Percentiles rank a stretch among this genome's conserved stretches.
Conservation (phyloP, 169 alveolate species). For the Cyclospora cayetanensis region DNA sequence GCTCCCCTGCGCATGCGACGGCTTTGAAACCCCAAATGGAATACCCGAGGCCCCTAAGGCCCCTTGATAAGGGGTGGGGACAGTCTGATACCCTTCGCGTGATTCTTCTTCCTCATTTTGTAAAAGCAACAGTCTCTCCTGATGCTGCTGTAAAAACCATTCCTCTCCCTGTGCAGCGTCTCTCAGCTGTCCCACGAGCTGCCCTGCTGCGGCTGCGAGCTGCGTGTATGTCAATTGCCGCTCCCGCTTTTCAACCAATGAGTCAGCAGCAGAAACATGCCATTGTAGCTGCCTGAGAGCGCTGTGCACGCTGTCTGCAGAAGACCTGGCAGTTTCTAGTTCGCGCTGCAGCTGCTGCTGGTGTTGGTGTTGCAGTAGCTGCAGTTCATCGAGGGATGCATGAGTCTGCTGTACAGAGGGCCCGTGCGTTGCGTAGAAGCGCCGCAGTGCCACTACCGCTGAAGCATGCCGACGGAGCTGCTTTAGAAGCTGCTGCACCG, state of each 20-base stretch:
- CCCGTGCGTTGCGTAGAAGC: background rate
- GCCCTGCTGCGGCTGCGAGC: background rate
- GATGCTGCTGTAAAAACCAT: slow-evolving; percentile 7
- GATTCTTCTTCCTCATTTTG: background rate
- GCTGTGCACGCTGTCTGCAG: slow-evolving; percentile 7
- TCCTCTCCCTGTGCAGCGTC: slow-evolving; percentile 56
- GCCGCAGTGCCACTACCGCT: slow-evolving; percentile 1
- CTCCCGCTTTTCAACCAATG: slow-evolving; percentile 44
- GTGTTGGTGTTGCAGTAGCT: slow-evolving; percentile 38
- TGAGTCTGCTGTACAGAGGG: background rate
- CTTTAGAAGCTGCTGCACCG: slow-evolving; percentile 31
- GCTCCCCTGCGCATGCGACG: too few relatives aligned
- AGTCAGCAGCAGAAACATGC: slow-evolving; percentile 60
- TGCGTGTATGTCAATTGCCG: background rate
- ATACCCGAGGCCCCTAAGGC: too few relatives aligned
- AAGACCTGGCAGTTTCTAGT: slow-evolving; percentile 23
- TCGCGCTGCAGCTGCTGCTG: slow-evolving; percentile 56
- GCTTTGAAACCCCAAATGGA: too few relatives aligned
- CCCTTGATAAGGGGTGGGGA: too few relatives aligned
- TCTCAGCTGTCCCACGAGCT: slow-evolving; percentile 21
- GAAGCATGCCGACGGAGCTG: slow-evolving; percentile 37
- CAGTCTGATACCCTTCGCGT: too few relatives aligned
- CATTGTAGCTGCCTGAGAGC: slow-evolving; percentile 8
- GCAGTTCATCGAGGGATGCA: background rate
- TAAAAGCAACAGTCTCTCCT: background rate